Percentiles rank a stretch among this genome's conserved stretches.
These are phyloP conservation scores for Filosporella fistucella DNA, from an alignment of 495 filamentous ascomycete species.

Conservation along the genomic window DNA sequence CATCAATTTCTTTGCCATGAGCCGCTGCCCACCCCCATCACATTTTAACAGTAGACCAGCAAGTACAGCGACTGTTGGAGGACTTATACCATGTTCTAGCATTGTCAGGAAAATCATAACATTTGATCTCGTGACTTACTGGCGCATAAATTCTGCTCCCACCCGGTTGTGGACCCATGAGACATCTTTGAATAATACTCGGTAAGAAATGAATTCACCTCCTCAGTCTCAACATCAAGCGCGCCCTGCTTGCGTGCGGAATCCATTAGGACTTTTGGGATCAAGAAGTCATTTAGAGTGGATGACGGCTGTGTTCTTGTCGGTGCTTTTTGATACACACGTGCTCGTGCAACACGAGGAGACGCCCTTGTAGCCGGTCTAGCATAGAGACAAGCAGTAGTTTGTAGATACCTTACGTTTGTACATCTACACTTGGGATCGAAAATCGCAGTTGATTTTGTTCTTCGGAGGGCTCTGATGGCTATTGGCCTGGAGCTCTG, in stretches of 20 bases:
- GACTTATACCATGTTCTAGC: slow-evolving; percentile 13
- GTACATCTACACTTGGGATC: no score
- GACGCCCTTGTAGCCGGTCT: not conserved
- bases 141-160: slow-evolving; percentile 10
- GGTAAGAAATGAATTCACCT: slow-evolving; percentile 14
- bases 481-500: no score
- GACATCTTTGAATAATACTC: not conserved
- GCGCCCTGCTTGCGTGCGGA: slow-evolving; percentile 16
- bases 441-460: no score
- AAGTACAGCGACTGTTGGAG: slow-evolving; percentile 11
- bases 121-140: not conserved
- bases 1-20: slow-evolving; percentile 12
- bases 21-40: not conserved
- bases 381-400: not conserved
- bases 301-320: not conserved
- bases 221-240: slow-evolving; percentile 8
- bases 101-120: not conserved
- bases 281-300: slow-evolving; percentile 6
- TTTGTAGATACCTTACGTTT: no score
- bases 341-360: not conserved
- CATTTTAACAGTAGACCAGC: slow-evolving; percentile 11
- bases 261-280: slow-evolving; percentile 13
- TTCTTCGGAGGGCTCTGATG: no score
- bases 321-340: not conserved
- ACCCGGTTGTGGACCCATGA: not conserved